phyloP scores from a whole-genome alignment of 345 rosid species.

The Microcos paniculata region DNA sequence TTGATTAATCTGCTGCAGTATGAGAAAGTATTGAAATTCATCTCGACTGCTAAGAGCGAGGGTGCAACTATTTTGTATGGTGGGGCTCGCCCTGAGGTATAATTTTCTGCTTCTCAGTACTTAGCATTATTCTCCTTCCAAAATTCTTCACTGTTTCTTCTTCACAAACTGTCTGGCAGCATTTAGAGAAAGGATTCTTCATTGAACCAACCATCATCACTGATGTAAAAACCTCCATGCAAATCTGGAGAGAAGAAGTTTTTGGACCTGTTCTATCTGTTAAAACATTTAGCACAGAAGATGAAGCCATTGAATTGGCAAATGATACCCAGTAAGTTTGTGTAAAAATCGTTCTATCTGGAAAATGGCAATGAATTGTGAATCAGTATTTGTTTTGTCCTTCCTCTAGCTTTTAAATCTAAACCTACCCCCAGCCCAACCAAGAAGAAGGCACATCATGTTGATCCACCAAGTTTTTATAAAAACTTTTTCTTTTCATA shows the following conservation, averaged over 20 bases:
- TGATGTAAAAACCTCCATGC: constrained; percentile 82
- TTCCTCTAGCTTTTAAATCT: not conserved
- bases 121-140: constrained; percentile 7
- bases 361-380: not conserved
- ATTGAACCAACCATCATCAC: constrained; percentile 78
- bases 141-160: constrained; percentile 13
- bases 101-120: constrained; percentile 15
- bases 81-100: constrained; percentile 79
- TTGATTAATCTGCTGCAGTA: constrained; percentile 50
- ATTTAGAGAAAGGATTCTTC: constrained; percentile 76
- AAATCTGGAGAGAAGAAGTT: constrained; percentile 99
- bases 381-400: constrained; percentile 19
- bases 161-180: constrained; percentile 44
- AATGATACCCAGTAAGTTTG: constrained; percentile 91
- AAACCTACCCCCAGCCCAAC: not conserved
- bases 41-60: constrained; percentile 82
- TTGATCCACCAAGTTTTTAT: not conserved
- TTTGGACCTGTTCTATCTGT: constrained; percentile 96
- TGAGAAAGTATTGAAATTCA: constrained; percentile 68
- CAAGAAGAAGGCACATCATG: not conserved
- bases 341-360: not conserved
- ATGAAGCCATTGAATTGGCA: constrained; percentile 93
- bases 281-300: constrained; percentile 86
- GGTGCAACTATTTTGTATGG: constrained; percentile 87
- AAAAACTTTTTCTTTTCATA: not conserved